These are phyloP conservation scores for Zygotorulaspora florentina DNA, from an alignment of 805 yeast species.

Conservation along the genomic window DNA sequence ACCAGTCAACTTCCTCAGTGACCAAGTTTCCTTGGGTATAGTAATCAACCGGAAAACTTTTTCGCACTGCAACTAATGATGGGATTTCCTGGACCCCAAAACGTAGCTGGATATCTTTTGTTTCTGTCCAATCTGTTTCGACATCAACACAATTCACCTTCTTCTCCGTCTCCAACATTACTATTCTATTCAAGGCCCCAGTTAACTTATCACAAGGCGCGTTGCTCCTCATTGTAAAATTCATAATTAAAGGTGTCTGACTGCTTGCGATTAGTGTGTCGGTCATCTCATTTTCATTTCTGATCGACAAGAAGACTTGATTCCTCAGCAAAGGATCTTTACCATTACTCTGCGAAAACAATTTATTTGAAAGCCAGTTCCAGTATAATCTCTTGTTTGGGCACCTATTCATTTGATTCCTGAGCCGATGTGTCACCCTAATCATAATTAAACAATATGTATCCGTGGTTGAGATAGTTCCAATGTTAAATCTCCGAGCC, in stretches of 20 bases:
- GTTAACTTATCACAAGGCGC: slow-evolving; percentile 58
- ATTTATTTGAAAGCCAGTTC: slow-evolving; percentile 7
- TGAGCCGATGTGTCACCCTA: background rate
- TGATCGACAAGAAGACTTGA: slow-evolving; percentile 44
- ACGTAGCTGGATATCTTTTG: slow-evolving; percentile 52
- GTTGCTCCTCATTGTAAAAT: slow-evolving; percentile 69
- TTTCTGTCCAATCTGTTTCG: slow-evolving; percentile 63
- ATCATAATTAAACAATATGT: background rate
- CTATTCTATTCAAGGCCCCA: slow-evolving; percentile 51
- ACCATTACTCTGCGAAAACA: background rate
- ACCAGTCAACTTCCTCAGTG: slow-evolving; percentile 41
- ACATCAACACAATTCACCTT: slow-evolving; percentile 63
- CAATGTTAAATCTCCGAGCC: background rate
- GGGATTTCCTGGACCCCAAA: slow-evolving; percentile 61
- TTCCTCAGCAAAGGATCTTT: slow-evolving; percentile 4
- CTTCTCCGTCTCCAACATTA: slow-evolving; percentile 46
- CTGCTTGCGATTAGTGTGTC: slow-evolving; percentile 43
- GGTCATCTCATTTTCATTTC: slow-evolving; percentile 57
- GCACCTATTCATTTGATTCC: background rate
- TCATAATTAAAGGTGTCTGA: slow-evolving; percentile 60
- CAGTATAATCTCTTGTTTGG: slow-evolving; percentile 7
- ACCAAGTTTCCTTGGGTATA: slow-evolving; percentile 32
- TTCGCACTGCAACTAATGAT: slow-evolving; percentile 58
- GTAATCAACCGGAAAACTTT: slow-evolving; percentile 52
- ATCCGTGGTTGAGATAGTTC: background rate